Percentiles rank a stretch among this genome's conserved stretches.
phyloP scores from a whole-genome alignment of 2,329 filamentous ascomycete species.

The Fusarium newnesense region DNA sequence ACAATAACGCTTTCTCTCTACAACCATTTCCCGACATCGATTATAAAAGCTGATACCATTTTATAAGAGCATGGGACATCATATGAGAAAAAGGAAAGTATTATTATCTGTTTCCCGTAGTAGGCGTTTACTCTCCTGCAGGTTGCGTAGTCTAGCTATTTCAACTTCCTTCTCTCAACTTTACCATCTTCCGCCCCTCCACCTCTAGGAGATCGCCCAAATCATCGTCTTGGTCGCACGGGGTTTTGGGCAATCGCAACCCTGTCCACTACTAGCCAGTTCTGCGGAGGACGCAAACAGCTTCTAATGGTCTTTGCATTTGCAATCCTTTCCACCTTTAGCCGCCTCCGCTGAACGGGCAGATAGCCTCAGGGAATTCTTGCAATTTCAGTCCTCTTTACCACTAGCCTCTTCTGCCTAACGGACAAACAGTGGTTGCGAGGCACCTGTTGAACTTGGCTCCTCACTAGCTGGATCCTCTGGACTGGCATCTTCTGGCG shows the following conservation, averaged over 20 bases:
- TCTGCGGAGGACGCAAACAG: rapidly evolving
- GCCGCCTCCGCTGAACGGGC: not conserved
- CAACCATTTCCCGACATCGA: not conserved
- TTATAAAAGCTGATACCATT: rapidly evolving
- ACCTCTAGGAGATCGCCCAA: not conserved
- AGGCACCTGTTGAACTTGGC: not conserved
- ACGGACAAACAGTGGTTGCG: not conserved
- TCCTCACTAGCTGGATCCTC: not conserved
- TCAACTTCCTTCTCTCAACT: too few species aligned
- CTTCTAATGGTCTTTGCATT: not conserved
- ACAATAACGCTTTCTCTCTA: rapidly evolving
- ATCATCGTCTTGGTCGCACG: too few species aligned
- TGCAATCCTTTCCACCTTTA: not conserved
- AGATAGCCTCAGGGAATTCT: not conserved
- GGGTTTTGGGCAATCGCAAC: too few species aligned
- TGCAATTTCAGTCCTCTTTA: not conserved
- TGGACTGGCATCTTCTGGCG: not conserved
- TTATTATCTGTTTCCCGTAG: not conserved
- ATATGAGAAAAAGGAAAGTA: not conserved
- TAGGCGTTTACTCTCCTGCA: not conserved
- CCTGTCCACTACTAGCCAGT: rapidly evolving
- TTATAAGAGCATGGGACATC: rapidly evolving
- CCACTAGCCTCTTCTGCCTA: too few species aligned
- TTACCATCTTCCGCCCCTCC: not conserved
- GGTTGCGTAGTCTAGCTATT: not conserved